Evolutionary conservation across 1,139 yeast genomes (phyloP).

Genomic region (Scheffersomyces segobiensis): DNA sequence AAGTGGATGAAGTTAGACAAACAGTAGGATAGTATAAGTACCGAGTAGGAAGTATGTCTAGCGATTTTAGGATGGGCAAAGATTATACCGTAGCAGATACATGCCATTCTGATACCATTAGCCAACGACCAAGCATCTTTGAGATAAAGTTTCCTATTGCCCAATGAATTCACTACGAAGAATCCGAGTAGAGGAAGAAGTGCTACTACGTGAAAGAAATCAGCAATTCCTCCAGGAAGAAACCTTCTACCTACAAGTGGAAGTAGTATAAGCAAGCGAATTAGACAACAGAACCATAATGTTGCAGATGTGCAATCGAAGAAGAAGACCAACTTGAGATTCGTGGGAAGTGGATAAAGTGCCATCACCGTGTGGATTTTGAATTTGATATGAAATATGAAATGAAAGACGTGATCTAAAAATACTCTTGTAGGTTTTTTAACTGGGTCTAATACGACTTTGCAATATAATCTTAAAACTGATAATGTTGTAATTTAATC

Average conservation of each 20-base stretch:
- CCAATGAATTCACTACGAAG: conserved; percentile 21
- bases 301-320: conserved; percentile 40
- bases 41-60: conserved; percentile 48
- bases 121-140: conserved; percentile 30
- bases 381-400: background rate
- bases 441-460: no score
- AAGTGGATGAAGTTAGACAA: conserved; percentile 41
- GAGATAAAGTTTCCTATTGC: conserved; percentile 7
- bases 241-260: conserved; percentile 64
- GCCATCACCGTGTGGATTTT: conserved; percentile 5
- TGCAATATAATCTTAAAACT: no score
- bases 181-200: conserved; percentile 33
- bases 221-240: conserved; percentile 71
- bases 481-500: no score
- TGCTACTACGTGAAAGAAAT: conserved; percentile 53
- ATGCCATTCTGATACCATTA: conserved; percentile 35
- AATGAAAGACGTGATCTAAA: no score
- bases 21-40: conserved; percentile 49
- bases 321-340: conserved; percentile 34
- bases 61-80: conserved; percentile 52
- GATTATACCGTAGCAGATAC: conserved; percentile 48
- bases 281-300: conserved; percentile 53
- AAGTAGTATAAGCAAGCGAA: conserved; percentile 50
- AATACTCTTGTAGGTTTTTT: no score
- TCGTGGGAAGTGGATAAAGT: conserved; percentile 37